Conservation (phyloP, 768 basidiomycete species). For the Asterophora parasitica region DNA sequence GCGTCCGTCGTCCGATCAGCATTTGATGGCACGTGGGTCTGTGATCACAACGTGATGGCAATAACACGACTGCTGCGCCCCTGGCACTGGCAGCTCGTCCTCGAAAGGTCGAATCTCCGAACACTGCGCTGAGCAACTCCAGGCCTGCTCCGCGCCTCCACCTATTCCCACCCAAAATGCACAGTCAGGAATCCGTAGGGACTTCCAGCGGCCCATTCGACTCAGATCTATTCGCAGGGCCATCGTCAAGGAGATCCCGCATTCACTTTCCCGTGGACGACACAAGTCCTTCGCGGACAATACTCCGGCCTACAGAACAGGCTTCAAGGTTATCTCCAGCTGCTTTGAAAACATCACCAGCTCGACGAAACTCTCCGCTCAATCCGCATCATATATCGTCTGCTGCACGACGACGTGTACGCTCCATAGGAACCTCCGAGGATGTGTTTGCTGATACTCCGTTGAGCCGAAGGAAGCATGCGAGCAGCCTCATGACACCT, state of each 20-base stretch:
- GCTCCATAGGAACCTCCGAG: conserved; percentile 11
- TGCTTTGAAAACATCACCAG: conserved; percentile 5
- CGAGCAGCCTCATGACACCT: conserved; percentile 10
- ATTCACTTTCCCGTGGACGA: conserved; percentile 18
- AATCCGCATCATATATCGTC: conserved; percentile 9
- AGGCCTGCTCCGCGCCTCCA: background rate
- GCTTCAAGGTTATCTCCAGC: conserved; percentile 2
- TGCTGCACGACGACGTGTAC: conserved; percentile 14
- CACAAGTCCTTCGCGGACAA: conserved; percentile 7
- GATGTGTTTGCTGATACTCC: conserved; percentile 8
- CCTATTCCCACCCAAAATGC: conserved; percentile 1
- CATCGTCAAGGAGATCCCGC: conserved; percentile 11
- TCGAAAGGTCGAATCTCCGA: too few species aligned
- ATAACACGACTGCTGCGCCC: too few species aligned
- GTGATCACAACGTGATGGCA: too few species aligned
- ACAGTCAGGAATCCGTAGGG: conserved; percentile 11
- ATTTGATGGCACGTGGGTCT: too few species aligned
- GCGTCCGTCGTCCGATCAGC: too few species aligned
- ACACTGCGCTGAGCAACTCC: background rate
- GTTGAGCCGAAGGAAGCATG: conserved; percentile 2
- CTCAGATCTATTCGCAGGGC: conserved; percentile 7
- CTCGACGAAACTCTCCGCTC: conserved; percentile 10
- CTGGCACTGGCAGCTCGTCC: too few species aligned
- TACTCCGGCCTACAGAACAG: conserved; percentile 7
- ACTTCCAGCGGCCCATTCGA: conserved; percentile 11